phyloP scores from a whole-genome alignment of 257 asterid species.

The Primulina eburnea region DNA sequence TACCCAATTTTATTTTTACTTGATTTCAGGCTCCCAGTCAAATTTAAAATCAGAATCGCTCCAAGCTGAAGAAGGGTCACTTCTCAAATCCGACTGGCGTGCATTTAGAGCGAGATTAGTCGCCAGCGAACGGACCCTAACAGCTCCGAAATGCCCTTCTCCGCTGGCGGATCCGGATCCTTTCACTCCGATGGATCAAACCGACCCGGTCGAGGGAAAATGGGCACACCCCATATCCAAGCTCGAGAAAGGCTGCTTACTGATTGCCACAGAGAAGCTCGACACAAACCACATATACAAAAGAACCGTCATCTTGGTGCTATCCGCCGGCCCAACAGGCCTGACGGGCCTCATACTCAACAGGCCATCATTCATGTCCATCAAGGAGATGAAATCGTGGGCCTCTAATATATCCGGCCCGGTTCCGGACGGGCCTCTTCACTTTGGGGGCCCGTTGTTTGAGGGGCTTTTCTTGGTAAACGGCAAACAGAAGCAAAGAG shows the following conservation, averaged over 20 bases:
- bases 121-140: constrained; percentile 42
- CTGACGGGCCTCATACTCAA: constrained; percentile 75
- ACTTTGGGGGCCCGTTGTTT: constrained; percentile 88
- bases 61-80: constrained; percentile 45
- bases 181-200: constrained; percentile 15
- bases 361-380: constrained; percentile 93
- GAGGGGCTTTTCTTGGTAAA: constrained; percentile 65
- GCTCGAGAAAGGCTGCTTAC: constrained; percentile 74
- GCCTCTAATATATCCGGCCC: constrained; percentile 41
- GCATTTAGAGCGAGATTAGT: constrained; percentile 69
- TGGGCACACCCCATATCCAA: constrained; percentile 86
- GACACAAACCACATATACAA: constrained; percentile 90
- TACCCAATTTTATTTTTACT: background rate
- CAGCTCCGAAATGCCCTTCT: constrained; percentile 25
- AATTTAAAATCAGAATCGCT: constrained; percentile 24
- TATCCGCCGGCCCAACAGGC: constrained; percentile 64
- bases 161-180: constrained; percentile 1
- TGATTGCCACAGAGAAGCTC: constrained; percentile 77
- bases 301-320: constrained; percentile 60
- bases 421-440: constrained; percentile 58
- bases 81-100: constrained; percentile 67
- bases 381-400: constrained; percentile 68
- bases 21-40: constrained; percentile 42
- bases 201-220: constrained; percentile 43
- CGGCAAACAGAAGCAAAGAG: constrained; percentile 43